Conservation (phyloP, 192 early-diverging fungal genomes). For the Coemansia sp. region DNA sequence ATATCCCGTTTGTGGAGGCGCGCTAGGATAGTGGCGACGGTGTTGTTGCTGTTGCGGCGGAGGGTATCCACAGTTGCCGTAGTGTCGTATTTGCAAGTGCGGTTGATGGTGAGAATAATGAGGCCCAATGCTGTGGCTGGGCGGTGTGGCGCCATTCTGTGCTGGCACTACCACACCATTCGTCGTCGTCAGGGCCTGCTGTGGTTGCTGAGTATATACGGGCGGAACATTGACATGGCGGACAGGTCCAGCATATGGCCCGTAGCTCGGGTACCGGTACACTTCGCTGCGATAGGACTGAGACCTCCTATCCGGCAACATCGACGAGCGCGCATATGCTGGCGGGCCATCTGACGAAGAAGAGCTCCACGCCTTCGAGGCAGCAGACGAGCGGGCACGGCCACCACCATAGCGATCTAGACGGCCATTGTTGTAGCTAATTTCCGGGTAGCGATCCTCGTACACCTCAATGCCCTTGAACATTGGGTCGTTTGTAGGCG, state of each 20-base stretch:
- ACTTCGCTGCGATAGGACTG: constrained; percentile 38
- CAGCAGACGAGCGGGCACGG: constrained; percentile 20
- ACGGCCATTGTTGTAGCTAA: constrained; percentile 35
- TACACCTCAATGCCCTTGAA: constrained; percentile 69
- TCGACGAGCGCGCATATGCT: constrained; percentile 35
- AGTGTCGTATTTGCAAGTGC: not conserved
- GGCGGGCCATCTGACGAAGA: constrained; percentile 23
- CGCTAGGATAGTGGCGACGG: not conserved
- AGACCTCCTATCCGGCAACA: constrained; percentile 26
- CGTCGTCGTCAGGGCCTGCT: not conserved
- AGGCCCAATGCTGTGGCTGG: constrained; percentile 1
- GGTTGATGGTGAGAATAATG: not conserved
- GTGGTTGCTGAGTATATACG: not conserved
- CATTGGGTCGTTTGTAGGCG: constrained; percentile 66
- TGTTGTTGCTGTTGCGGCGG: not conserved
- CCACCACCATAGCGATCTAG: constrained; percentile 38
- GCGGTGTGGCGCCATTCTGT: not conserved
- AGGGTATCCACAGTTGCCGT: not conserved
- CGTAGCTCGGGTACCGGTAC: constrained; percentile 45
- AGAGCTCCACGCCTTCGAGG: constrained; percentile 22
- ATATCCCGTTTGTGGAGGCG: not conserved
- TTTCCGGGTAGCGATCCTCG: constrained; percentile 83
- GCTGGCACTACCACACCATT: not conserved
- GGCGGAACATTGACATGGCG: constrained; percentile 32
- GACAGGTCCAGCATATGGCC: constrained; percentile 40